Evolutionary conservation across 2,329 filamentous ascomycete species (phyloP), one percentile per base, ranked within the genome.

Genomic region (Cladosporium oxysporum): DNA sequence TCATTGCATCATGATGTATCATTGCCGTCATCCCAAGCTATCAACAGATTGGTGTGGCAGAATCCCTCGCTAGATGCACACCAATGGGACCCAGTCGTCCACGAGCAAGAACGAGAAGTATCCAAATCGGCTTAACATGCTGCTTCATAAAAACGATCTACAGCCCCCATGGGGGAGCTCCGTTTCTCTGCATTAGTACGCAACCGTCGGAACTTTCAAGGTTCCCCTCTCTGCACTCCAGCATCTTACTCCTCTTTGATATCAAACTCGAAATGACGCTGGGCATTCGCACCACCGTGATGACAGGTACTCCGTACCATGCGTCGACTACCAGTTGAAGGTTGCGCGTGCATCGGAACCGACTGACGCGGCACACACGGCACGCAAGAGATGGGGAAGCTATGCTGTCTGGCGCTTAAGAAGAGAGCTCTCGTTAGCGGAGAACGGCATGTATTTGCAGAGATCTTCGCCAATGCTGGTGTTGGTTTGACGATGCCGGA

Each of bases 141-240:
- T 53, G 28, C 16, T 53, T 16, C 28, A 16, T 28, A 5, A n/a
- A 29, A 53, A 31, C 28, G 52, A 55, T 55, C 52, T 55, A 31
- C 52, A 55, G 16, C 28, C 52, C 50, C 52, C 52, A 33, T 55
- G 52, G 52, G 52, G 52, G 23, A 55, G 29, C 52, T 55, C 52
- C 52, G 21, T 18, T 33, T 11, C 28, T 33, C 18, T 33, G 50
- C 50, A 53, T 53, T 28, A 47, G n/a, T 21, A 33, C 18, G 16
- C 52, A 55, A 21, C 8, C n/a, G 3, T n/a, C 4, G 1, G 14
- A 44, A 44, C 37, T n/a, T 44, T 8, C 37, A 47, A 41, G 41
- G n/a, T 55, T 33, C 52, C 52, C 52, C 52, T 31, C 52, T 55
- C 26, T 55, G 18, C 18, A 33, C 29, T 8, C 18, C 52, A 12